Conservation (phyloP, 1,284 basidiomycete genomes). For the Austropuccinia psidii region DNA sequence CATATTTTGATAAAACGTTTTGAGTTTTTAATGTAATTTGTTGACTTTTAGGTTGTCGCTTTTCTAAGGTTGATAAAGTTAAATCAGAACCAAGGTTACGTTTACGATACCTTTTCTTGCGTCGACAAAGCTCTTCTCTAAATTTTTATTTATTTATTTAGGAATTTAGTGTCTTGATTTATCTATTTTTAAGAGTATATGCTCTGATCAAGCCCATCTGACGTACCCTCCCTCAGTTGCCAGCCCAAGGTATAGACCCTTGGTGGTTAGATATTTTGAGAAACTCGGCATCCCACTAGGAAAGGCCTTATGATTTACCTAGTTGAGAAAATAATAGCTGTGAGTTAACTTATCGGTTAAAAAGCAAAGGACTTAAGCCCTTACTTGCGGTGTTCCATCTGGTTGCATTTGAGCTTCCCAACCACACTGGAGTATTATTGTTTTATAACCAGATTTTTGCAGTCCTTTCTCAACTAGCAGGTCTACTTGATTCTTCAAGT, state of each 20-base stretch:
- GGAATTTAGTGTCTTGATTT: background rate
- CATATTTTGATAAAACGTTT: background rate
- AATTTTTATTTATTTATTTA: background rate
- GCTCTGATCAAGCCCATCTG: background rate
- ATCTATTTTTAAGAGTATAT: background rate
- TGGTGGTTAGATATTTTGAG: background rate
- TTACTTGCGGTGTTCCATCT: constrained; percentile 3
- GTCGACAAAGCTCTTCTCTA: background rate
- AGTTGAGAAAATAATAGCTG: background rate
- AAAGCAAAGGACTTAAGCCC: background rate
- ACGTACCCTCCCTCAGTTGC: constrained; percentile 12
- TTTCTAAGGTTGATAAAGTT: background rate
- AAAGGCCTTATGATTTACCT: background rate
- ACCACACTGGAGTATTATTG: constrained; percentile 15
- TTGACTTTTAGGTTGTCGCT: background rate
- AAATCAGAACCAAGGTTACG: background rate
- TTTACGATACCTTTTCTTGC: background rate
- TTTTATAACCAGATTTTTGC: background rate
- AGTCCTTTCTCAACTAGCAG: background rate
- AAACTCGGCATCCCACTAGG: background rate
- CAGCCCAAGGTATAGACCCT: background rate
- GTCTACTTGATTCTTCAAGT: background rate
- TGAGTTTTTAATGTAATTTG: background rate
- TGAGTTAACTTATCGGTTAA: background rate
- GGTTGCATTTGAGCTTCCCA: background rate